A percentile compares a stretch with the other conserved stretches of the same genome.
phyloP scores from a whole-genome alignment of 495 filamentous ascomycete species.

The Penicillium desertorum region DNA sequence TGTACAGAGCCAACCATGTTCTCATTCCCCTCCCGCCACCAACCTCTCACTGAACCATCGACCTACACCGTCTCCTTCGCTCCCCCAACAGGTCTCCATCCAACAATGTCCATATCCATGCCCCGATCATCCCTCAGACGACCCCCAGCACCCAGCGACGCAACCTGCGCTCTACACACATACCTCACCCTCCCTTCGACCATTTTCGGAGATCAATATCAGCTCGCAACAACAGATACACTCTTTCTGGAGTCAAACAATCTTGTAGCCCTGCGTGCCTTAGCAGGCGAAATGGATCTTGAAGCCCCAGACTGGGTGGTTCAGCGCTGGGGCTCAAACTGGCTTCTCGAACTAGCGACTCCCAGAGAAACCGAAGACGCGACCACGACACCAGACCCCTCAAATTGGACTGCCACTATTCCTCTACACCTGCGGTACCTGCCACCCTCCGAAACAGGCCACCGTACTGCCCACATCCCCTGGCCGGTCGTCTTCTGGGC shows the following conservation, averaged over 20 bases:
- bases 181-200: conserved; percentile 83
- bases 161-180: conserved; percentile 71
- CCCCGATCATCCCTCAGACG: conserved; percentile 32
- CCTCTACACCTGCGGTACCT: conserved; percentile 89
- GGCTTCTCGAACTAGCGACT: conserved; percentile 72
- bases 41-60: conserved; percentile 48
- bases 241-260: conserved; percentile 76
- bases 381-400: conserved; percentile 7
- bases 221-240: conserved; percentile 62
- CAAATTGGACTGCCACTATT: conserved; percentile 69
- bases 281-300: conserved; percentile 82
- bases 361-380: conserved; percentile 26
- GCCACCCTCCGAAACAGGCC: conserved; percentile 53
- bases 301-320: conserved; percentile 87
- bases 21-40: conserved; percentile 87
- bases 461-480: conserved; percentile 52
- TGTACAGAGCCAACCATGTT: conserved; percentile 70
- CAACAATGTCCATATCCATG: conserved; percentile 65
- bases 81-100: conserved; percentile 81
- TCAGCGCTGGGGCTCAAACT: conserved; percentile 72
- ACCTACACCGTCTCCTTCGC: conserved; percentile 55
- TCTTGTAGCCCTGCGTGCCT: conserved; percentile 62
- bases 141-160: conserved; percentile 35
- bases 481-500: conserved; percentile 93
- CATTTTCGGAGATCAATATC: conserved; percentile 86